Percentiles rank a stretch among this genome's conserved stretches.
Conservation (phyloP, 768 basidiomycete species). For the Grammothele lineata region DNA sequence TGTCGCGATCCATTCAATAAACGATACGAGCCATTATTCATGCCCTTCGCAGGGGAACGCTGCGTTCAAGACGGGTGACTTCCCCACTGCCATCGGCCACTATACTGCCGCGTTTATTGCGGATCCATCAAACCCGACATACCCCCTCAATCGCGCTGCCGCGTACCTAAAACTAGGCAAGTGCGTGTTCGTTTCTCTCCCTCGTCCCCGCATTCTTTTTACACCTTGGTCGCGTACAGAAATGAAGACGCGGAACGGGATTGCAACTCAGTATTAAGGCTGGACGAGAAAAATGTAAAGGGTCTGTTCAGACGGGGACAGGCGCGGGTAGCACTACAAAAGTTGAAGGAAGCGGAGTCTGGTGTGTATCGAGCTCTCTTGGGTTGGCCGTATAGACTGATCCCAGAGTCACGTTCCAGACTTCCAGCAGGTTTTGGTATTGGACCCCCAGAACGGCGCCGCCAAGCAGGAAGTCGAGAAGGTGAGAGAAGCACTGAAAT, state of each 20-base stretch:
- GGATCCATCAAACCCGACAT: conserved; percentile 68
- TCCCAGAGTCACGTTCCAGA: conserved; percentile 38
- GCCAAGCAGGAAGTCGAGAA: conserved; percentile 61
- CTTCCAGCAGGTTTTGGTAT: conserved; percentile 47
- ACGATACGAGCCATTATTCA: too few relatives aligned
- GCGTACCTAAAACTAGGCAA: conserved; percentile 94
- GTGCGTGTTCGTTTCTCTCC: too few relatives aligned
- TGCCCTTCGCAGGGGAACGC: conserved; percentile 63
- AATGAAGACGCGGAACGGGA: conserved; percentile 79
- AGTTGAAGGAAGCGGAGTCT: conserved; percentile 51
- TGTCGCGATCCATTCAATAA: neutral
- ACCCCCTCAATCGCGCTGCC: conserved; percentile 83
- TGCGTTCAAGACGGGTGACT: conserved; percentile 81
- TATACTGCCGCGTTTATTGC: conserved; percentile 79
- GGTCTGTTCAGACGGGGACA: conserved; percentile 77
- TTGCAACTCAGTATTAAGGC: conserved; percentile 57
- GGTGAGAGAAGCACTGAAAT: conserved; percentile 36
- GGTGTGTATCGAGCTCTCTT: conserved; percentile 42
- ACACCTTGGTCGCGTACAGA: too few relatives aligned
- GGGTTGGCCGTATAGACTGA: neutral
- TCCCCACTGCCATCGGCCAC: conserved; percentile 74
- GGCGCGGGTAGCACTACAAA: conserved; percentile 55
- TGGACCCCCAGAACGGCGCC: conserved; percentile 63
- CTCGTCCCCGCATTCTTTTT: too few relatives aligned
- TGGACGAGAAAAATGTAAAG: conserved; percentile 65